A percentile compares a stretch with the other conserved stretches of the same genome.
Evolutionary conservation across 2,329 filamentous ascomycete genomes (phyloP).

Genomic region (Exserohilum rostratum): DNA sequence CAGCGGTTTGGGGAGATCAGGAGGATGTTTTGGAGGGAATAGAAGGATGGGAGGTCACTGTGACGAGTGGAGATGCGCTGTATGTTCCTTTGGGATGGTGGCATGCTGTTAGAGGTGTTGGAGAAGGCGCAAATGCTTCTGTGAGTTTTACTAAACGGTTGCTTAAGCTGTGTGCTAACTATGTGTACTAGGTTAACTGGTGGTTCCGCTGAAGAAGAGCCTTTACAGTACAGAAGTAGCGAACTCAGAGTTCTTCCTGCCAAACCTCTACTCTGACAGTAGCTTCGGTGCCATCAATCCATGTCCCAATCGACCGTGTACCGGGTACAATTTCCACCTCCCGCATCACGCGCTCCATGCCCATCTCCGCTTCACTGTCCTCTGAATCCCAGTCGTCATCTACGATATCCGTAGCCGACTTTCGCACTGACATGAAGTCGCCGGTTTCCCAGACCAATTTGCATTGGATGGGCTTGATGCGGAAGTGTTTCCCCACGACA

Average conservation of each 20-base stretch:
- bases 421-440: constrained; percentile 79
- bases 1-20: constrained; percentile 69
- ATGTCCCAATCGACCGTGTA: constrained; percentile 81
- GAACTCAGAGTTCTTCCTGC: background rate
- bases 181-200: constrained; percentile 68
- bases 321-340: constrained; percentile 82
- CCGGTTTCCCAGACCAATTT: constrained; percentile 85
- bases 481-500: constrained; percentile 74
- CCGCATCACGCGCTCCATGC: constrained; percentile 74
- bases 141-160: constrained; percentile 45
- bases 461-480: constrained; percentile 66
- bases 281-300: constrained; percentile 75
- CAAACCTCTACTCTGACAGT: constrained; percentile 71
- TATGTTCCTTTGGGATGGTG: constrained; percentile 87
- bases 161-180: constrained; percentile 24
- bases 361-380: constrained; percentile 57
- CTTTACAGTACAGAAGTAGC: background rate
- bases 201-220: constrained; percentile 69
- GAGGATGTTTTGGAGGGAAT: constrained; percentile 7
- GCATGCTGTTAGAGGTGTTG: constrained; percentile 77
- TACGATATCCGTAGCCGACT: constrained; percentile 63
- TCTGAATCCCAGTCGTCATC: constrained; percentile 55
- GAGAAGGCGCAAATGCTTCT: constrained; percentile 63
- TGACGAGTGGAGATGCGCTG: constrained; percentile 71
- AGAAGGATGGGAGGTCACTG: constrained; percentile 45